phyloP scores from a whole-genome alignment of 208 protist species.

The Acanthamoeba sp. region DNA sequence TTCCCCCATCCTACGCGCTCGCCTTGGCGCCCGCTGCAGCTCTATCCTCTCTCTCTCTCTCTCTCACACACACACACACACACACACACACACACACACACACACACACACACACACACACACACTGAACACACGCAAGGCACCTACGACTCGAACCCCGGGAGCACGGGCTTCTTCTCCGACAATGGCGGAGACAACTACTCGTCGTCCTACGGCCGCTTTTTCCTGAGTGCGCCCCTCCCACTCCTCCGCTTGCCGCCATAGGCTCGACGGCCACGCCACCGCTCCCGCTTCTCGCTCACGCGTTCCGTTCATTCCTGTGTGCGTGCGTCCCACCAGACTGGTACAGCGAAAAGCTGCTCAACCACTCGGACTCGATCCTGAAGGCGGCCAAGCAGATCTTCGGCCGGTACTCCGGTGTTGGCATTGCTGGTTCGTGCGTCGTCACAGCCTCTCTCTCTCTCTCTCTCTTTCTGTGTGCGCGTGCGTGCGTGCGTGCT shows the following conservation, averaged over 20 bases:
- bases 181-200: conserved; percentile 76
- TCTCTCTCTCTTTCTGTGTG: too few relatives aligned
- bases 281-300: neutral
- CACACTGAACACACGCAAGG: too few relatives aligned
- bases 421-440: neutral
- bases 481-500: too few relatives aligned
- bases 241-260: too few relatives aligned
- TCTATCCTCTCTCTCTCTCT: neutral
- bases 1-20: conserved; percentile 12
- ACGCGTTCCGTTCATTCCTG: neutral
- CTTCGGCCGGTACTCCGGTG: conserved; percentile 29
- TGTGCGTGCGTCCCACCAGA: neutral
- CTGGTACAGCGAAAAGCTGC: conserved; percentile 80
- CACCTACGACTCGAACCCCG: conserved; percentile 78
- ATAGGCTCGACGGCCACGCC: too few relatives aligned
- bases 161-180: conserved; percentile 83
- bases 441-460: conserved; percentile 2
- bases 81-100: too few relatives aligned
- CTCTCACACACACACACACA: neutral
- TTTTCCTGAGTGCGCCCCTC: conserved; percentile 85
- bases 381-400: conserved; percentile 71
- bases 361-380: conserved; percentile 82
- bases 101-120: too few relatives aligned
- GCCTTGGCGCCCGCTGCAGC: neutral
- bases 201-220: conserved; percentile 84